phyloP scores from a whole-genome alignment of 495 filamentous ascomycete species.

The Talaromyces stipitatus region DNA sequence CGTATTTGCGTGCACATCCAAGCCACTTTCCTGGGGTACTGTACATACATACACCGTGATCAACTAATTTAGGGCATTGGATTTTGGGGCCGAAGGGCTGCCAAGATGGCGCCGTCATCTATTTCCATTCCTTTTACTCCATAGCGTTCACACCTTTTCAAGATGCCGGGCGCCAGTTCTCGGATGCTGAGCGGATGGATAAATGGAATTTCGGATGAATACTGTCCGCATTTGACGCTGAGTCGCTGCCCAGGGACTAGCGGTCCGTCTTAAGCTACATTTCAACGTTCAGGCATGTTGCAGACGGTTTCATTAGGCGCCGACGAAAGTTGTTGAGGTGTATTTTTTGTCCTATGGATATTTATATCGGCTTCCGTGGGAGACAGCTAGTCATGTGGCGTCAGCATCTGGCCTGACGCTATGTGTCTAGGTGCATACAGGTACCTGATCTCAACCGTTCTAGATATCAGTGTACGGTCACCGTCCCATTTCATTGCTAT shows the following conservation, averaged over 20 bases:
- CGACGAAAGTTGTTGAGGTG: neutral
- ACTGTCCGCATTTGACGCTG: no score
- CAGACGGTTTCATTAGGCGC: neutral
- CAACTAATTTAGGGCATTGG: neutral
- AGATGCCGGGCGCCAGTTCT: neutral
- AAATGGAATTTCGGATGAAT: neutral
- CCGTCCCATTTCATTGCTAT: no score
- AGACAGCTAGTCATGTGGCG: no score
- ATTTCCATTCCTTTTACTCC: no score
- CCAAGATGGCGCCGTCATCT: neutral
- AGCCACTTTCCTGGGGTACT: neutral
- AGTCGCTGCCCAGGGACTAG: neutral
- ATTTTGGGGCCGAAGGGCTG: neutral
- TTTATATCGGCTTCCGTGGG: neutral
- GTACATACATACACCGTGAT: no score
- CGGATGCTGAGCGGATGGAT: neutral
- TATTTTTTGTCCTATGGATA: neutral
- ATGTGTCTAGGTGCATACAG: no score
- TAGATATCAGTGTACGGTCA: no score
- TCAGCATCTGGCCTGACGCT: no score
- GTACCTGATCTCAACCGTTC: no score
- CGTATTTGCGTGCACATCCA: neutral
- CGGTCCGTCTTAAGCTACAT: neutral
- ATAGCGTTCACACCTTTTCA: neutral
- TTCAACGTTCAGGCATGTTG: neutral